Percentiles rank a stretch among this genome's conserved stretches.
Evolutionary conservation across 805 yeast genomes (phyloP).

Genomic region (Hanseniaspora vineae): DNA sequence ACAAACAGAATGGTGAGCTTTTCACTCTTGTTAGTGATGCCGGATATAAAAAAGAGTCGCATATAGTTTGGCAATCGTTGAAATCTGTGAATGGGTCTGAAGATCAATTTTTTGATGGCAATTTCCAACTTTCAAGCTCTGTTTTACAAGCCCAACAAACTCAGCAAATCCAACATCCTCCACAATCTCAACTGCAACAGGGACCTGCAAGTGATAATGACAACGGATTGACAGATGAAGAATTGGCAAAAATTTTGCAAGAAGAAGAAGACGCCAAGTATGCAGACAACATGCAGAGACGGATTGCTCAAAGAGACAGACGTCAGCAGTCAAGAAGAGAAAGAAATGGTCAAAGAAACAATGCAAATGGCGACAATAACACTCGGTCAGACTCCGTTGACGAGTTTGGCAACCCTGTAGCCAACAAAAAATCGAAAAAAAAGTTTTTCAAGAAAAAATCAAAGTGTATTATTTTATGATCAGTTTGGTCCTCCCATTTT

Average conservation of each 20-base stretch:
- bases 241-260: conserved; percentile 34
- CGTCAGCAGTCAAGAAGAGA: not conserved
- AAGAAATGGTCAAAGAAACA: conserved; percentile 3
- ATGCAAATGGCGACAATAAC: conserved; percentile 4
- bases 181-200: no score
- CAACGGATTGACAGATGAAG: conserved; percentile 24
- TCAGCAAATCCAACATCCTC: no score
- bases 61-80: conserved; percentile 76
- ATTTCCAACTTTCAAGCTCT: conserved; percentile 2
- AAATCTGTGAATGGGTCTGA: conserved; percentile 52
- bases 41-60: conserved; percentile 35
- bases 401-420: not conserved
- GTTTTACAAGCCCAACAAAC: no score
- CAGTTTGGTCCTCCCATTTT: not conserved
- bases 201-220: not conserved
- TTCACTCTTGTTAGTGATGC: conserved; percentile 64
- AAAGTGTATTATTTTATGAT: not conserved
- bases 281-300: conserved; percentile 23
- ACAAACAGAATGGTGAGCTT: conserved; percentile 36
- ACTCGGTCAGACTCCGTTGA: not conserved
- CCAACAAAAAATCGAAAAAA: not conserved
- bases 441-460: not conserved
- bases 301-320: not conserved
- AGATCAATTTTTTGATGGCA: conserved; percentile 42
- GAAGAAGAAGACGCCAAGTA: conserved; percentile 37